Base-by-base conservation (phyloP, 495 filamentous ascomycete genomes). In the Daldinia bambusicola region DNA sequence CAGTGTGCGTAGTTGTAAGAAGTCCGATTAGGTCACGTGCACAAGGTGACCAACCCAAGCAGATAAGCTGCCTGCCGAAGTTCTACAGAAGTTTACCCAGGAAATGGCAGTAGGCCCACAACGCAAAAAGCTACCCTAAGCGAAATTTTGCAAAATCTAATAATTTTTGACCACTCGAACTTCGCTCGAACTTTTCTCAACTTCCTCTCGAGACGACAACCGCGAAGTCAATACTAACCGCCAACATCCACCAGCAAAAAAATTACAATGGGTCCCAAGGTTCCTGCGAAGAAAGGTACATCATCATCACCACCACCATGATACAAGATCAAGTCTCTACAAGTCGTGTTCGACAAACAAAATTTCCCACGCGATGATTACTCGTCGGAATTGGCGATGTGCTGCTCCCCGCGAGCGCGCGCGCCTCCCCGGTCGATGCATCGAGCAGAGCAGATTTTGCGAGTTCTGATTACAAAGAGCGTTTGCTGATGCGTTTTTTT, bases 221-320 rank as follows among this genome's bases (percentile, higher is more conserved):
- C 56, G 12, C 37, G 32, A 56, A 34, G 53, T 60, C 20, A 41
- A 41, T 60, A 40, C 34, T 40, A 60, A 13, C 26, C 43, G 30
- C 22, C 63, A 32, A 32, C 83, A 37, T 83, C 84, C 72, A 53
- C 79, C 40, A 61, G n/a, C 37, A 80, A 83, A 81, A 80, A 83
- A 81, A 78, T 81, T 85, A 84, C 82, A 81, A 94, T 94, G 91
- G 89, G 89, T 79, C 91, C 91, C 78, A 90, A 91, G 80, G 80
- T 79, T 57, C 34, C 75, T 67, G 85, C 82, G 75, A 90, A 91
- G 87, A 90, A 91, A 88, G 89, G 91, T 93, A 88, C 78, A 78
- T 82, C 65, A 55, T 20, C 40, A 61, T 41, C 50, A 31, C 12
- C 30, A 32, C 50, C 13, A 51, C 22, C 48, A 53, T 13, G 10